Conservation (phyloP, 1,284 basidiomycete species). For the Pascua guehoae region DNA sequence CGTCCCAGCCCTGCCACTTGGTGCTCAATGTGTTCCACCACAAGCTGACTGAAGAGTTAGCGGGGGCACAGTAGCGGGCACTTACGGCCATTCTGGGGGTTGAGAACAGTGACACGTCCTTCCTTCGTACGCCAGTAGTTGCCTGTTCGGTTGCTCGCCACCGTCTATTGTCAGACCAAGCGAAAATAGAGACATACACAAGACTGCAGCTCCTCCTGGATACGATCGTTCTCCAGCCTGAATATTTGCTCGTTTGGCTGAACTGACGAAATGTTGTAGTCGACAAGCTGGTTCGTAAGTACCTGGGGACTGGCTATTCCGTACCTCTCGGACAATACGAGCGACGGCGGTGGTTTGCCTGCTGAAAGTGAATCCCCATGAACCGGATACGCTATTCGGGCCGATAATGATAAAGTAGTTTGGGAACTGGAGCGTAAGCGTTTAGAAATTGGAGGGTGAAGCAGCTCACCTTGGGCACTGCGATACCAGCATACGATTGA, state of each 20-base stretch:
- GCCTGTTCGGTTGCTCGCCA: neutral
- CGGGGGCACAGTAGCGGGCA: too few species aligned
- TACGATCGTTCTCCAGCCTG: slow-evolving; percentile 9
- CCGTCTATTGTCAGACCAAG: neutral
- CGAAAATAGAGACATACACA: neutral
- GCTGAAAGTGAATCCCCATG: slow-evolving; percentile 23
- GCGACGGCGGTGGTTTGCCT: slow-evolving; percentile 11
- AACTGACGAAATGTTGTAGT: slow-evolving; percentile 12
- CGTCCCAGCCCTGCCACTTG: slow-evolving; percentile 8
- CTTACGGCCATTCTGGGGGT: neutral
- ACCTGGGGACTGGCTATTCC: neutral
- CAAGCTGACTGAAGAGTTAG: neutral
- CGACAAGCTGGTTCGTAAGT: slow-evolving; percentile 4
- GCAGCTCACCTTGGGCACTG: neutral
- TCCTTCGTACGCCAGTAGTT: slow-evolving; percentile 4
- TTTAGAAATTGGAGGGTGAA: neutral
- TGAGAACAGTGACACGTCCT: slow-evolving; percentile 3
- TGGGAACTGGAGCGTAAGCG: slow-evolving; percentile 11
- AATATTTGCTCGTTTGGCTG: slow-evolving; percentile 14
- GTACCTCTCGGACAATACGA: slow-evolving; percentile 8
- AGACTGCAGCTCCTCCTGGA: slow-evolving; percentile 7
- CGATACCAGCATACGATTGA: slow-evolving; percentile 4
- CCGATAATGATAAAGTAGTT: slow-evolving; percentile 23
- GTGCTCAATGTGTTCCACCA: slow-evolving; percentile 7
- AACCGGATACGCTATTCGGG: slow-evolving; percentile 18